phyloP scores from a whole-genome alignment of 2,329 filamentous ascomycete genomes.

The Triangularia setosa region DNA sequence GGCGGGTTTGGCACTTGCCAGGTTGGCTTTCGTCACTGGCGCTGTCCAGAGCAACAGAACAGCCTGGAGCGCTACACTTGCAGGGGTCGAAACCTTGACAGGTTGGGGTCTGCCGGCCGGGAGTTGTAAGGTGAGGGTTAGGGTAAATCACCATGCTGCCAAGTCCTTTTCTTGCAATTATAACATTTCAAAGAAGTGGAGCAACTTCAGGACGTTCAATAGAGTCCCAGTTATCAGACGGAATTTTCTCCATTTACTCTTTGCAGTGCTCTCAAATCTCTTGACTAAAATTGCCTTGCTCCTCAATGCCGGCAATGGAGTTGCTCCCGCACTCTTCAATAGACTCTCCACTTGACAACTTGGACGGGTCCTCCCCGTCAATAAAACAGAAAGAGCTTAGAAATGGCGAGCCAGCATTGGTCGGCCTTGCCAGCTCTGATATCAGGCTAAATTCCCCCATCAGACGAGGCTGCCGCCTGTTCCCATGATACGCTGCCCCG shows the following conservation, averaged over 20 bases:
- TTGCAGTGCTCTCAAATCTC: not conserved
- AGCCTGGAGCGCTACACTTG: not conserved
- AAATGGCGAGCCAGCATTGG: conserved; percentile 17
- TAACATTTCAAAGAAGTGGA: too few species aligned
- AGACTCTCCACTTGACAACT: conserved; percentile 6
- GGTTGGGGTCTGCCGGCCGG: not conserved
- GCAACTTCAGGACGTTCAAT: not conserved
- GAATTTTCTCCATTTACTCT: not conserved
- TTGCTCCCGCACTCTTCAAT: conserved; percentile 1
- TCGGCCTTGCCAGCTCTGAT: conserved; percentile 7
- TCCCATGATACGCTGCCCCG: conserved; percentile 19
- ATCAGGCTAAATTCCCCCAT: conserved; percentile 23
- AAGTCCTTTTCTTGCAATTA: too few species aligned
- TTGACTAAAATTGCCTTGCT: not conserved
- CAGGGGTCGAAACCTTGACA: not conserved
- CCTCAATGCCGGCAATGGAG: not conserved
- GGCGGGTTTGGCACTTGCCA: conserved; percentile 3
- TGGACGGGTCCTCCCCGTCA: not conserved
- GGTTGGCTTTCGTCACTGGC: conserved; percentile 11
- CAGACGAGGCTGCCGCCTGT: conserved; percentile 20
- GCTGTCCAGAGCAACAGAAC: not conserved
- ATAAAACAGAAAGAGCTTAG: not conserved
- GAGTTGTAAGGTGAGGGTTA: not conserved
- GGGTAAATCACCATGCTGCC: not conserved
- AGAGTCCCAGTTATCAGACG: not conserved